Evolutionary conservation across 306 rosid genomes (phyloP).

Genomic region (Elaeagnus macrophylla): DNA sequence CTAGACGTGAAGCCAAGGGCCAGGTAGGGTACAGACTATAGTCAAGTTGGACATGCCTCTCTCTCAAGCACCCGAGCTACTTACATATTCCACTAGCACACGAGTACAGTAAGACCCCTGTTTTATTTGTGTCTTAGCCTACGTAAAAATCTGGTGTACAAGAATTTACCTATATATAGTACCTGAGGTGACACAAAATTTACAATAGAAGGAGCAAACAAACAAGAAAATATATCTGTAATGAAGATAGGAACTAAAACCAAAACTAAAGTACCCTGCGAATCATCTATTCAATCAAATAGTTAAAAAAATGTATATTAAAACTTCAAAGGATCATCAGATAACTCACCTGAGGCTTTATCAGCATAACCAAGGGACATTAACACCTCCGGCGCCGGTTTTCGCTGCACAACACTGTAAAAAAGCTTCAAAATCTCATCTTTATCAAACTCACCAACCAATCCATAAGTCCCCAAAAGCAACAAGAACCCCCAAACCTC

Average conservation of each 20-base stretch:
- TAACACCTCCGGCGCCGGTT: constrained; percentile 26
- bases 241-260: background rate
- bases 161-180: no score
- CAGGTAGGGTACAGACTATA: no score
- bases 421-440: constrained; percentile 25
- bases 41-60: no score
- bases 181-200: no score
- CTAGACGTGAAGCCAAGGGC: no score
- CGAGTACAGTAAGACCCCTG: no score
- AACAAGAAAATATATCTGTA: background rate
- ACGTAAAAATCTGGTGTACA: no score
- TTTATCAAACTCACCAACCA: constrained; percentile 22
- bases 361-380: constrained; percentile 29
- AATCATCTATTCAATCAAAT: background rate
- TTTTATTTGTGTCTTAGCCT: no score
- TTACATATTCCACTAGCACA: no score
- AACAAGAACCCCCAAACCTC: constrained; percentile 26
- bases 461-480: constrained; percentile 24
- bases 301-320: background rate
- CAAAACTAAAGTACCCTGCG: background rate
- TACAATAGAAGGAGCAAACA: background rate
- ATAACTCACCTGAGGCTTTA: constrained; percentile 30
- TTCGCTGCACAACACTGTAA: constrained; percentile 10
- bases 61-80: no score
- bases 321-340: background rate